Percentiles rank a stretch among this genome's conserved stretches.
These are phyloP conservation scores for Ganoderma lingzhi DNA, from an alignment of 1,284 basidiomycete species.

Conservation along the genomic window DNA sequence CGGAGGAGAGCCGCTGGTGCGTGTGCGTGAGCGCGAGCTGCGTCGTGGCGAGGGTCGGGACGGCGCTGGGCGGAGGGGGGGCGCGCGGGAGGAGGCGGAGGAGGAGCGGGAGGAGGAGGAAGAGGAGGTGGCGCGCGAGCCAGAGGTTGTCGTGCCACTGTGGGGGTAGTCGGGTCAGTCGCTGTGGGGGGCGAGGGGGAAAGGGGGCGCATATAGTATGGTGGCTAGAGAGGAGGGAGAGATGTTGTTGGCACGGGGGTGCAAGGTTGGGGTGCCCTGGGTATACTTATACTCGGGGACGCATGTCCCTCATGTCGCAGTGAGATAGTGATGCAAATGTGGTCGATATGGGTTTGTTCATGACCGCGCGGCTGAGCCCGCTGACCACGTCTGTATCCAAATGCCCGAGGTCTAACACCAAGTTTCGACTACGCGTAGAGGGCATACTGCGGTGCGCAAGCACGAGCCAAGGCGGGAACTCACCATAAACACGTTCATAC, in stretches of 20 bases:
- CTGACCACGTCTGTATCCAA: no score
- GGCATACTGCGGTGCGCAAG: background rate
- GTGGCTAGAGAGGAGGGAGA: no score
- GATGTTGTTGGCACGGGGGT: background rate
- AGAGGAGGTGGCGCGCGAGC: constrained; percentile 60
- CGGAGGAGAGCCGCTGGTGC: constrained; percentile 52
- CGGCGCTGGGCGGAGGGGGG: constrained; percentile 34
- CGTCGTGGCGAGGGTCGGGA: constrained; percentile 50
- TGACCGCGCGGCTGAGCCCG: no score
- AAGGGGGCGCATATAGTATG: background rate
- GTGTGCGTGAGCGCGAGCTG: constrained; percentile 38
- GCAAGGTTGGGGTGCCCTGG: no score
- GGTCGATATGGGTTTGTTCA: no score
- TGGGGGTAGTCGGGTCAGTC: background rate
- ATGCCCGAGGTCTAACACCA: background rate
- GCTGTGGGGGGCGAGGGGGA: background rate
- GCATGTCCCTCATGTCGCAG: no score
- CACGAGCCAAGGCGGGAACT: constrained; percentile 31
- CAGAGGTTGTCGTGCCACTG: constrained; percentile 75
- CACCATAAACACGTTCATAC: constrained; percentile 61
- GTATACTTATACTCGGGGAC: no score
- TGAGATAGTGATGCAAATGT: no score
- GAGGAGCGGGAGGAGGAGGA: constrained; percentile 63
- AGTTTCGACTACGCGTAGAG: background rate
- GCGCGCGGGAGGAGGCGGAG: constrained; percentile 53